Evolutionary conservation across 352 stramenopile genomes (phyloP), one percentile per base, ranked within the genome.

Genomic region (Peronospora belbahrii): DNA sequence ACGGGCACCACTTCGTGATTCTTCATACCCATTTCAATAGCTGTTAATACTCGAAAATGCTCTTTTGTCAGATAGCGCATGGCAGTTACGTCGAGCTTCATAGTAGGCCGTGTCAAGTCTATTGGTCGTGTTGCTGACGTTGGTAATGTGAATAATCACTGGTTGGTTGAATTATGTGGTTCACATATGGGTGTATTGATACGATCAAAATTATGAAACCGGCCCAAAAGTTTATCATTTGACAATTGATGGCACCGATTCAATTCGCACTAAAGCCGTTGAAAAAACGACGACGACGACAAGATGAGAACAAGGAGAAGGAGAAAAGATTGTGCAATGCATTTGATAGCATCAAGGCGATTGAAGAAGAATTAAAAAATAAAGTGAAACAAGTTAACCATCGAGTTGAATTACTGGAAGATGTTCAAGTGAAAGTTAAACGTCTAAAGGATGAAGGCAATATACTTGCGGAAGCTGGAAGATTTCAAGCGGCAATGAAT

Each of bases 21-120:
- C 71, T 96, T 97, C 95, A 98, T 98, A 44, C 96, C 95, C 74
- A 98, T 95, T 70, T 99, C 97, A 39, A 99, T 96, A 33, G 96
- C 95, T 37, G 94, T 98, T 30, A 99, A 85, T 48, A 99, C 96
- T 35, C 97, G 88, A 72, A 98, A 99, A 75, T 99, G 95, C 77
- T 94, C 74, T 67, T 90, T 92, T 17, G 82, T 94, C 59, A 97
- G 77, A 64, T 96, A 96, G 43, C 88, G 82, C 88, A 97, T 96
- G 19, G 82, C 85, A 15, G 85, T 94, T 37, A 95, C 88, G 59
- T 97, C 88, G 58, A 97, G 83, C 75, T 96, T 97, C 85, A 94
- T 94, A 61, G 54, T 65, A n/a, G 27, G 20, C 30, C 23, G 23
- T 7, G 23, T 27, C 23, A 27, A 27, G 23, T 27, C 7, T n/a